phyloP scores from a whole-genome alignment of 148 eudicot species.

The Vaccinium vitisidaea region DNA sequence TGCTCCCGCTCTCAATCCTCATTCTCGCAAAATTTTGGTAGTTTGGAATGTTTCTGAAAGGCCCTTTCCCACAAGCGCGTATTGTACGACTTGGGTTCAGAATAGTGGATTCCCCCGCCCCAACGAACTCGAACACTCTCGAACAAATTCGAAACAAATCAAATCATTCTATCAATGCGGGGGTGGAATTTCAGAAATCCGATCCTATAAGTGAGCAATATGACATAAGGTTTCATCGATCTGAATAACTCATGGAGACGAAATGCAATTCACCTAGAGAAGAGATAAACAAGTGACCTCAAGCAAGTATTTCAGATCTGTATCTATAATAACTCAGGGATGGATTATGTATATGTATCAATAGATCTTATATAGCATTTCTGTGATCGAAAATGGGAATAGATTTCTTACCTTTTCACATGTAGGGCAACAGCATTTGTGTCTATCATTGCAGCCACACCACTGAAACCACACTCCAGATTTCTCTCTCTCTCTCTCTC shows the following conservation, averaged over 20 bases:
- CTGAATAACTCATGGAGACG: neutral
- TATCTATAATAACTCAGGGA: neutral
- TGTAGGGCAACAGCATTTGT: neutral
- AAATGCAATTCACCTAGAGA: neutral
- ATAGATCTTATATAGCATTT: neutral
- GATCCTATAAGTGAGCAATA: neutral
- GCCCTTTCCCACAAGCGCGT: neutral
- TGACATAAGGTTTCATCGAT: neutral
- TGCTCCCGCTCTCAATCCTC: neutral
- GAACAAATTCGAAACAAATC: neutral
- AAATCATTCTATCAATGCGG: neutral
- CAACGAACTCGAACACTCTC: neutral
- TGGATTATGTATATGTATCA: neutral
- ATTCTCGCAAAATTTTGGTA: neutral
- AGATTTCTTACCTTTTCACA: conserved; percentile 12
- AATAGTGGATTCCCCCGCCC: conserved; percentile 32
- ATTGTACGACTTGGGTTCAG: conserved; percentile 24
- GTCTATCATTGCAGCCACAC: neutral
- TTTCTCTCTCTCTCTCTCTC: neutral
- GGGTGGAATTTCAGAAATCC: neutral
- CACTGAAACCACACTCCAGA: neutral
- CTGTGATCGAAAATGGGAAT: neutral
- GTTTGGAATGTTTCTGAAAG: neutral
- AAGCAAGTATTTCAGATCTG: conserved; percentile 10
- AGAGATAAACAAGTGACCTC: neutral